Conservation (phyloP, 768 basidiomycete species). For the Clathrus columnatus region DNA sequence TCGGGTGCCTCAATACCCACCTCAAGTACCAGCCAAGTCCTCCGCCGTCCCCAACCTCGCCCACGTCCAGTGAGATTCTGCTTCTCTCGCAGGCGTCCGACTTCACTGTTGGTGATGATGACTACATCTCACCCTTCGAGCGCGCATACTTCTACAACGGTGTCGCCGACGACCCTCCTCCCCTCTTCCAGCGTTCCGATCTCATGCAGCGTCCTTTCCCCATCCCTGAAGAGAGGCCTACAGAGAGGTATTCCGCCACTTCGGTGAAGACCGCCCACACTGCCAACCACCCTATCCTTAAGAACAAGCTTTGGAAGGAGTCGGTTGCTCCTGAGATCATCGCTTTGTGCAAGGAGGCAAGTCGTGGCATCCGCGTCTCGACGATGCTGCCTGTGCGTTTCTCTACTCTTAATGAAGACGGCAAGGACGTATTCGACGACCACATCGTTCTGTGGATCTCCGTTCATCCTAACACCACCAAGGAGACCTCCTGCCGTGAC, state of each 20-base stretch:
- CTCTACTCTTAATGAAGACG: constrained; percentile 8
- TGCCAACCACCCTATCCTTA: constrained; percentile 3
- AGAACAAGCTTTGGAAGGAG: constrained; percentile 5
- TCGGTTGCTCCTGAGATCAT: constrained; percentile 11
- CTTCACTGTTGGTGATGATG: constrained; percentile 1
- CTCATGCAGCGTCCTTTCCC: constrained; percentile 9
- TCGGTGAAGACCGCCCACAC: constrained; percentile 5
- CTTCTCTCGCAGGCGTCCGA: background rate
- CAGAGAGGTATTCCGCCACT: constrained; percentile 4
- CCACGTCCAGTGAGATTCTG: background rate
- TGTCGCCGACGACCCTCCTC: constrained; percentile 5
- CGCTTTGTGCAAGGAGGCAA: constrained; percentile 2
- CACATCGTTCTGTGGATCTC: constrained; percentile 9
- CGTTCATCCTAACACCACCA: constrained; percentile 7
- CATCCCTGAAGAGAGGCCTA: no score
- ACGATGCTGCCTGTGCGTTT: constrained; percentile 10
- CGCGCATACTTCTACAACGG: constrained; percentile 6
- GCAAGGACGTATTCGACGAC: constrained; percentile 3
- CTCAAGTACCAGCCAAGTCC: constrained; percentile 1
- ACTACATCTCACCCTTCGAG: constrained; percentile 7
- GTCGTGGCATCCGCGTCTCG: constrained; percentile 6
- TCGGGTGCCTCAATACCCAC: constrained; percentile 7
- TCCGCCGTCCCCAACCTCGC: constrained; percentile 2
- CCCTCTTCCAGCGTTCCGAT: constrained; percentile 3
- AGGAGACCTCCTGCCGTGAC: constrained; percentile 7